Conservation (phyloP, 2,329 filamentous ascomycete species). For the Fusarium avenaceum region DNA sequence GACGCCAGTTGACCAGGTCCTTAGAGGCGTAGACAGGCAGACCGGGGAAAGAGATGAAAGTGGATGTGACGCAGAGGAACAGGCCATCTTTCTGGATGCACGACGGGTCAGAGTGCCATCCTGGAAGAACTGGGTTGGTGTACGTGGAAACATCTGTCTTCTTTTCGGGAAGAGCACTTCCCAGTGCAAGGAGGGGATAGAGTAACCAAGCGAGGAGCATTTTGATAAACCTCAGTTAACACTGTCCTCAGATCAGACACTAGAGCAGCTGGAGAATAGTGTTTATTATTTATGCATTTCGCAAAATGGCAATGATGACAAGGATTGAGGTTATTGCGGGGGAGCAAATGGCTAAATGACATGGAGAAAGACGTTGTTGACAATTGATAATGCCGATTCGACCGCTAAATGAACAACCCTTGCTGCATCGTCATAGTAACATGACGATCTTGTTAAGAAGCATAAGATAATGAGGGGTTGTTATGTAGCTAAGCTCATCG, state of each 20-base stretch:
- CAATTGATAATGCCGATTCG: constrained; percentile 15
- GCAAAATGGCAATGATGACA: not conserved
- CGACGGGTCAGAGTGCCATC: constrained; percentile 64
- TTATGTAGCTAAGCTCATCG: not conserved
- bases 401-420: constrained; percentile 13
- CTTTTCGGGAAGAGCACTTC: constrained; percentile 1
- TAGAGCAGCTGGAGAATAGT: not conserved
- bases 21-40: constrained; percentile 66
- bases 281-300: not conserved
- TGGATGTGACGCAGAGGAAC: constrained; percentile 66
- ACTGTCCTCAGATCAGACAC: not conserved
- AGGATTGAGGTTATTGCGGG: constrained; percentile 17
- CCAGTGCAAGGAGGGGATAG: constrained; percentile 3
- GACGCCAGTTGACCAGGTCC: constrained; percentile 65
- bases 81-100: constrained; percentile 61
- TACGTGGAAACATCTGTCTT: constrained; percentile 6
- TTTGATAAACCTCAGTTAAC: not conserved
- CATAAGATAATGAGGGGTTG: constrained; percentile 16
- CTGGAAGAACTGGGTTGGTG: constrained; percentile 62
- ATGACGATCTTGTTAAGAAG: constrained; percentile 18
- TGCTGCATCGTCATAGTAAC: not conserved
- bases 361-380: not conserved
- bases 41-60: constrained; percentile 66
- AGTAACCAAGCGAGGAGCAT: constrained; percentile 15
- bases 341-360: constrained; percentile 3